These are phyloP conservation scores for Cruciata laevipes DNA, from an alignment of 257 asterid genomes.

Conservation along the genomic window DNA sequence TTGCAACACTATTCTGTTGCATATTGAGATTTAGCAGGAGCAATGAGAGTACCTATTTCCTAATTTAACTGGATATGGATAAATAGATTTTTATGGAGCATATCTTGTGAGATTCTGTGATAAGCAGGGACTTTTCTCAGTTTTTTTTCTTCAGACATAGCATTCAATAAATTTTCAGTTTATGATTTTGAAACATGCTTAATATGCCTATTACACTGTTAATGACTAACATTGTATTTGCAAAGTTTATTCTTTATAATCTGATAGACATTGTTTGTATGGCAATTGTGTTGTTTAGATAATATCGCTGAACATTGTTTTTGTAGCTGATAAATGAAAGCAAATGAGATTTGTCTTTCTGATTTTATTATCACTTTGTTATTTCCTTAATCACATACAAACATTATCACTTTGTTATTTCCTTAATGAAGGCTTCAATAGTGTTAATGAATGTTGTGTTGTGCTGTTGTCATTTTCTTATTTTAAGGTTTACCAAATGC, in stretches of 20 bases:
- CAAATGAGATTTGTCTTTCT: background rate
- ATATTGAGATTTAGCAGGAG: background rate
- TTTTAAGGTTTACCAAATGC: background rate
- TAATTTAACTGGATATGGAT: background rate
- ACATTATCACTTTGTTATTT: background rate
- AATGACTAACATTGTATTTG: slow-evolving; percentile 1
- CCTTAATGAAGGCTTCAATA: background rate
- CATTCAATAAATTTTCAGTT: background rate
- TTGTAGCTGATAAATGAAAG: background rate
- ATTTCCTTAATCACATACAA: background rate
- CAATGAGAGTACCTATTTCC: background rate
- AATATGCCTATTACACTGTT: background rate
- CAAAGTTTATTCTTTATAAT: background rate
- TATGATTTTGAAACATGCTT: background rate
- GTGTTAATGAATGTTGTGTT: background rate
- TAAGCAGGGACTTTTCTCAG: background rate
- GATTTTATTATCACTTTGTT: background rate
- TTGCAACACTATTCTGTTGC: background rate
- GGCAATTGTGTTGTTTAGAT: background rate
- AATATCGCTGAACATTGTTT: background rate
- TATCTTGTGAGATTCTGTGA: background rate
- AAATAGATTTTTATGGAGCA: background rate
- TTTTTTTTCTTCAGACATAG: background rate
- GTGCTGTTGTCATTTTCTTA: background rate
- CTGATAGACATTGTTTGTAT: background rate